Base-by-base conservation (phyloP, 176 grass and related monocot species). In the Melocanna baccifera region DNA sequence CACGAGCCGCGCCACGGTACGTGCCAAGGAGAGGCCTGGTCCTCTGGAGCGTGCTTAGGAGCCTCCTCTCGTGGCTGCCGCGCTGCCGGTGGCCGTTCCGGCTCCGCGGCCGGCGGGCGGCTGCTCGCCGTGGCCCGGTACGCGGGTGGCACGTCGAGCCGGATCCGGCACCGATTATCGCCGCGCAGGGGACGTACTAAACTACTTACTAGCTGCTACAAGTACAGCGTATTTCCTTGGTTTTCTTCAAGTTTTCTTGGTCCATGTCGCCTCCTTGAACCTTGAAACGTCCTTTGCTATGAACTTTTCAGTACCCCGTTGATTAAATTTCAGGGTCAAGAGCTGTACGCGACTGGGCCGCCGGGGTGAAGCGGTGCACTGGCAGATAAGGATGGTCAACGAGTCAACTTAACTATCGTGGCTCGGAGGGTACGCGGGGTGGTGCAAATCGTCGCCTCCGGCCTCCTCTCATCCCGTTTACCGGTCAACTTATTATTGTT, bases 11-110 rank as follows among this genome's bases (percentile, higher is more conserved):
- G 20, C 63, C 36, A 26, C 65, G 84, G 40, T 52, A 37, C 75
- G 68, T 80, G 75, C 87, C 58, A 39, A 84, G 13, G 57, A 83
- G 87, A 8, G 87, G 87, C 50, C 70, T 61, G 62, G 86, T 88
- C 13, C 62, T 88, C 4, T 48, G 42, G 67, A 14, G 48, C 26
- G 69, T 84, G 30, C 1, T 89, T 36, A 18, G 20, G 67, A 67
- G 47, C 67, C 4, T 88, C 57, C 4, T 88, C 86, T 28, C 86
- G 15, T 83, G 79, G 71, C 71, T 82, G 25, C 51, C 3, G 9
- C 20, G 20, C 53, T 36, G 36, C 53, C 34, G 19, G 55, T 22
- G 20, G 52, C 14, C 70, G 9, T 18, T 52, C 26, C 72, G 14
- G 25, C 29, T 10, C 34, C 71, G 71, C 3, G 46, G 13, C 8